Percentiles rank a stretch among this genome's conserved stretches.
phyloP scores from a whole-genome alignment of 108 stramenopile species.

The Skeletonema grethae region DNA sequence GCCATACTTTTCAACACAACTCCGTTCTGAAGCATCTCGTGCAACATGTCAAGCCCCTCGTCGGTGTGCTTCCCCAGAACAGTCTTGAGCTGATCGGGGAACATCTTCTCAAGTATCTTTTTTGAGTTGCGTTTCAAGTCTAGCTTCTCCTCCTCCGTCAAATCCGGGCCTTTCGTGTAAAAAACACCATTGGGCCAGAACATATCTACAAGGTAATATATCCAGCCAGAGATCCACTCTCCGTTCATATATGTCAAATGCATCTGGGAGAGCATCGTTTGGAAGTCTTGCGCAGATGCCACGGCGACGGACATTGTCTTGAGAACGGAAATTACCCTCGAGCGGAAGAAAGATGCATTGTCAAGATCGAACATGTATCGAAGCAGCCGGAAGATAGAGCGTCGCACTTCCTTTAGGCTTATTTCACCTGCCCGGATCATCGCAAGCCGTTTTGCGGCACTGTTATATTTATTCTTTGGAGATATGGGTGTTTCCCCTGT shows the following conservation, averaged over 20 bases:
- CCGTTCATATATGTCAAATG: conserved; percentile 74
- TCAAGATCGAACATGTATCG: conserved; percentile 83
- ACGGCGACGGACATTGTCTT: conserved; percentile 82
- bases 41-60: conserved; percentile 77
- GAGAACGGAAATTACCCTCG: conserved; percentile 75
- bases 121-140: conserved; percentile 45
- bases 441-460: conserved; percentile 28
- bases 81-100: conserved; percentile 76
- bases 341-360: conserved; percentile 86
- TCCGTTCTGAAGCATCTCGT: conserved; percentile 88
- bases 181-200: conserved; percentile 89
- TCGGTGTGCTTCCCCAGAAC: conserved; percentile 76
- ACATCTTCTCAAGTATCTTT: conserved; percentile 53
- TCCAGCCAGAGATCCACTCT: conserved; percentile 65
- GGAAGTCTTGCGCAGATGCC: conserved; percentile 71
- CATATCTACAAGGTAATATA: conserved; percentile 61
- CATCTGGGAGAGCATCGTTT: conserved; percentile 63
- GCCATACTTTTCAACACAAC: conserved; percentile 82
- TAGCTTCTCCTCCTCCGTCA: conserved; percentile 52
- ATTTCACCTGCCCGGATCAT: conserved; percentile 60
- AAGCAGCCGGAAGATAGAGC: conserved; percentile 68
- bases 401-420: conserved; percentile 69
- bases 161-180: conserved; percentile 45
- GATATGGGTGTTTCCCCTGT: background rate
- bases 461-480: conserved; percentile 15